A percentile compares a stretch with the other conserved stretches of the same genome.
Evolutionary conservation across 768 basidiomycete species (phyloP).

Genomic region (Pleurotus eryngii): DNA sequence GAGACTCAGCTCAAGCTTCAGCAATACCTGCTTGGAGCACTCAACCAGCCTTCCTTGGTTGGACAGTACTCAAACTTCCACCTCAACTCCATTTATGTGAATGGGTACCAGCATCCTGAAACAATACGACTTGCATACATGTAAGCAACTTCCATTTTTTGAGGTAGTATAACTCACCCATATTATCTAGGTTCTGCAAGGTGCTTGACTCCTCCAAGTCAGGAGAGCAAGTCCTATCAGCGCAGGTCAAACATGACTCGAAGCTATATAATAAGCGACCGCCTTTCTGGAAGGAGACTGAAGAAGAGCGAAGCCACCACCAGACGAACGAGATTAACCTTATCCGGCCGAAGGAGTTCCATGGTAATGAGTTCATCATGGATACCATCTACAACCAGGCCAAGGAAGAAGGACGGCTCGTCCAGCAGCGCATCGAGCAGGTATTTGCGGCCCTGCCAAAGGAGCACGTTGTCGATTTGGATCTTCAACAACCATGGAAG

Average conservation of each 20-base stretch:
- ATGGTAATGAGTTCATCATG: conserved; percentile 24
- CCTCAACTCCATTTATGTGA: conserved; percentile 48
- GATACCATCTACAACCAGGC: conserved; percentile 16
- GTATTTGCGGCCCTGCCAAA: neutral
- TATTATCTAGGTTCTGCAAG: conserved; percentile 33
- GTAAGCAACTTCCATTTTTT: conserved; percentile 15
- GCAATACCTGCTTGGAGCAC: conserved; percentile 44
- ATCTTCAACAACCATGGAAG: conserved; percentile 34
- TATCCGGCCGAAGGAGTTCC: conserved; percentile 9
- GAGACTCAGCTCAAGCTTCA: conserved; percentile 39
- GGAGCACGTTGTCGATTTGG: conserved; percentile 14
- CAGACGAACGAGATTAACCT: conserved; percentile 10
- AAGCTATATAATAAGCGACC: conserved; percentile 18
- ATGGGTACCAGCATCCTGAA: conserved; percentile 46
- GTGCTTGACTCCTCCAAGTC: conserved; percentile 46
- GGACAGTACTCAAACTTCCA: conserved; percentile 58
- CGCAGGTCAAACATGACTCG: conserved; percentile 20
- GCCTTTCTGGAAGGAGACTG: conserved; percentile 17
- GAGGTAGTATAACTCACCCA: conserved; percentile 8
- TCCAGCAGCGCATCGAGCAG: neutral
- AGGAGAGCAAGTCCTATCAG: conserved; percentile 31
- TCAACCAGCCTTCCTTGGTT: conserved; percentile 42
- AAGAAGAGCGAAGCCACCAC: conserved; percentile 11
- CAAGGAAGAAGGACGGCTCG: neutral
- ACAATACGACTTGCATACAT: conserved; percentile 56